Conservation (phyloP, 2,329 filamentous ascomycete species). For the Botrytis galanthina region DNA sequence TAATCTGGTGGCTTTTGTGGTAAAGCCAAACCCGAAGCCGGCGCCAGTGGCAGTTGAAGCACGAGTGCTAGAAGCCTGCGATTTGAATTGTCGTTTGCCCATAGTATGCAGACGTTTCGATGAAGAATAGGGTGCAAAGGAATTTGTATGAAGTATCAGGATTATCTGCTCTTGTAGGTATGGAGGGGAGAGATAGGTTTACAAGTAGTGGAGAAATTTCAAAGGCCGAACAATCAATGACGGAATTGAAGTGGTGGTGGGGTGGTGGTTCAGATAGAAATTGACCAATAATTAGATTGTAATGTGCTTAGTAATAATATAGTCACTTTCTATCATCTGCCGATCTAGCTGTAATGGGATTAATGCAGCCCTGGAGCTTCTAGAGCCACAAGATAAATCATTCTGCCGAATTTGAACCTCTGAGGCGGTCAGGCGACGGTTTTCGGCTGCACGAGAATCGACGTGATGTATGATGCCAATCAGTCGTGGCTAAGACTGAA, state of each 20-base stretch:
- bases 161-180: neutral
- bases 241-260: neutral
- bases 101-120: constrained; percentile 22
- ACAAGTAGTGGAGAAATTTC: constrained; percentile 5
- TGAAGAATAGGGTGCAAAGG: neutral
- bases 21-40: constrained; percentile 36
- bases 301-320: neutral
- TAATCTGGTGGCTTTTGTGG: constrained; percentile 52
- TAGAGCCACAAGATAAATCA: neutral
- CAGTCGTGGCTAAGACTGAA: neutral
- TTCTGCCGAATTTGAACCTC: neutral
- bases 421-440: neutral
- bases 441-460: neutral
- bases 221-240: constrained; percentile 3
- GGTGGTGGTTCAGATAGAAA: neutral
- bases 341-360: neutral
- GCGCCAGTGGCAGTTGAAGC: constrained; percentile 33
- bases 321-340: neutral
- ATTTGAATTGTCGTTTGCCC: constrained; percentile 37
- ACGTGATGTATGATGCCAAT: neutral
- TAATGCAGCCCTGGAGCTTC: neutral
- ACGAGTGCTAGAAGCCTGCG: constrained; percentile 39
- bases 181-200: neutral
- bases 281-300: neutral
- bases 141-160: neutral